Base-by-base conservation (phyloP, 306 rosid genomes). In the Ceratonia siliqua region DNA sequence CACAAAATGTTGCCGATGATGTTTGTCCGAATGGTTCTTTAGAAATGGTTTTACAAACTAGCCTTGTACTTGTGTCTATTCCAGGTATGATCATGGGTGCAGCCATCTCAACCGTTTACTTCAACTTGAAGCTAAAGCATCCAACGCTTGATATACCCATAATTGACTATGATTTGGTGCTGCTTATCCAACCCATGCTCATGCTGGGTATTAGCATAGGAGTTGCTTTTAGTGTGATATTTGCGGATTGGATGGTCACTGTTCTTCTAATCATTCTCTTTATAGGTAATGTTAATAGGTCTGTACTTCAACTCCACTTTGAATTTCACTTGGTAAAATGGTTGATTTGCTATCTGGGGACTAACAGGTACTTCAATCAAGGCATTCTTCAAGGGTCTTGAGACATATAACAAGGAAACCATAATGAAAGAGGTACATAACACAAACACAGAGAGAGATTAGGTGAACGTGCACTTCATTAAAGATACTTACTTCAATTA, bases 31-130 rank as follows among this genome's bases (percentile, higher is more conserved):
- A 55, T 36, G 42, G 8, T 36, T 36, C 42, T 36, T 36, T 36
- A 8, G 22, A 21, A 53, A 9, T 14, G 38, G 21, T 41, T 13
- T 50, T 21, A 5, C 9, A 8, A 36, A 20, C 15, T 8, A 10
- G 8, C 2, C 25, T 50, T 20, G 20, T n/a, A n/a, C n/a, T 30
- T 1, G 22, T 61, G 46, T 62, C 1, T 53, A 62, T 38, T 24
- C 18, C 86, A 89, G 93, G 93, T 62, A 89, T 89, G 91, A 86
- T 89, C 73, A 84, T 85, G 83, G 93, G 93, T 14, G 91, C 87
- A 33, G 80, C 91, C 3, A 68, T 12, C 13, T 86, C 93, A 2
- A 86, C 91, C 17, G 93, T 86, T 14, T 84, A 80, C 56, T 86
- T 82, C 48, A 89, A 89, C 64, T 87, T 86, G 53, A 86, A 82